These are phyloP conservation scores for Penicillium cosmopolitanum DNA, from an alignment of 495 filamentous ascomycete species.

Conservation along the genomic window DNA sequence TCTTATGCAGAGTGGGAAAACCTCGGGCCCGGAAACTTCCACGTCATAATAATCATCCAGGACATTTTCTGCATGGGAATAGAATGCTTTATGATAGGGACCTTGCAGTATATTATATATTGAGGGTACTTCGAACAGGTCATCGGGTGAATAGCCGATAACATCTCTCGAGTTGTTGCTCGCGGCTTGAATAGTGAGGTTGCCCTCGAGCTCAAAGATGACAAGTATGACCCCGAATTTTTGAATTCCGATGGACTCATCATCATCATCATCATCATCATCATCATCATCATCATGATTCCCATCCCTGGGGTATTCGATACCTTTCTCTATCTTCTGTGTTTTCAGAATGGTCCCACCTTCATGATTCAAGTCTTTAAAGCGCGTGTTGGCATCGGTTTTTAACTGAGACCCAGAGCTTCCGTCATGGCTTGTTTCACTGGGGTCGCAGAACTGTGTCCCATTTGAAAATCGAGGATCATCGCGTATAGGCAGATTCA, in stretches of 20 bases:
- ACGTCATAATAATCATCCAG: slow-evolving; percentile 66
- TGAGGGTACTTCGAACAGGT: slow-evolving; percentile 73
- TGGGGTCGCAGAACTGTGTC: neutral
- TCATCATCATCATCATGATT: slow-evolving; percentile 30
- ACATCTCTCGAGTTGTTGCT: slow-evolving; percentile 81
- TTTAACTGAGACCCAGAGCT: neutral
- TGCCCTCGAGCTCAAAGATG: slow-evolving; percentile 61
- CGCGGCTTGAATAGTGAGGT: slow-evolving; percentile 67
- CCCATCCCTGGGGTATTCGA: slow-evolving; percentile 3
- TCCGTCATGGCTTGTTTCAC: neutral
- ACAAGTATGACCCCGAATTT: slow-evolving; percentile 77
- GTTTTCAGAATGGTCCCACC: slow-evolving; percentile 15
- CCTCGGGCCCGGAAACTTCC: slow-evolving; percentile 72
- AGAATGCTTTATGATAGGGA: slow-evolving; percentile 72
- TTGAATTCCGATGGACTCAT: slow-evolving; percentile 59
- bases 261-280: slow-evolving; percentile 29
- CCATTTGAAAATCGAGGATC: neutral
- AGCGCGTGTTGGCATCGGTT: neutral
- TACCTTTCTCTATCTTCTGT: slow-evolving; percentile 2
- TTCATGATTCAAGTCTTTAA: slow-evolving; percentile 12
- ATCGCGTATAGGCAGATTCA: neutral
- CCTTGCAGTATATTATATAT: slow-evolving; percentile 76
- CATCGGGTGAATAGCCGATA: slow-evolving; percentile 72
- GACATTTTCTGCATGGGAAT: slow-evolving; percentile 79
- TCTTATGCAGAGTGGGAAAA: slow-evolving; percentile 73